A percentile compares a stretch with the other conserved stretches of the same genome.
Evolutionary conservation across 345 rosid species (phyloP).

Genomic region (Lepidium didymum): DNA sequence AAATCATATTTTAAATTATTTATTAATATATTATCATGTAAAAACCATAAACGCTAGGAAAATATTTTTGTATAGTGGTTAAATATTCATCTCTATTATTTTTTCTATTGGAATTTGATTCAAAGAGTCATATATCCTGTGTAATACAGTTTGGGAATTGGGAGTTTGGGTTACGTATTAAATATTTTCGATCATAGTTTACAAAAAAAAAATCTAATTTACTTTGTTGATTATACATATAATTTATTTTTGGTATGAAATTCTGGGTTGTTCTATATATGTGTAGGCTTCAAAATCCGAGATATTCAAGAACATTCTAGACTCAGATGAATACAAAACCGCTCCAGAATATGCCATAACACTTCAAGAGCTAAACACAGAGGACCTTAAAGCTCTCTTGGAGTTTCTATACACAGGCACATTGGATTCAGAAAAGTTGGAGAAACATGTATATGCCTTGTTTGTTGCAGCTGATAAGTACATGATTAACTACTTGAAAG

Average conservation of each 20-base stretch:
- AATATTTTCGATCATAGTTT: too few species aligned
- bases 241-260: neutral
- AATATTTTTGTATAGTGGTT: too few species aligned
- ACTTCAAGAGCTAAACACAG: conserved; percentile 48
- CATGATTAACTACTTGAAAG: conserved; percentile 54
- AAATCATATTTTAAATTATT: too few species aligned
- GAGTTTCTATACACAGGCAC: conserved; percentile 76
- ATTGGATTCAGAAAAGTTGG: conserved; percentile 40
- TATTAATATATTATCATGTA: neutral
- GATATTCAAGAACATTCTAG: conserved; percentile 66
- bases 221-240: too few species aligned
- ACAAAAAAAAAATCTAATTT: too few species aligned
- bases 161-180: too few species aligned
- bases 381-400: conserved; percentile 64
- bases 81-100: too few species aligned
- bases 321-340: conserved; percentile 60
- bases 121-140: too few species aligned
- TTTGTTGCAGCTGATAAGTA: conserved; percentile 72
- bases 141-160: too few species aligned
- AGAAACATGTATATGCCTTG: conserved; percentile 47
- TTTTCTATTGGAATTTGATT: too few species aligned
- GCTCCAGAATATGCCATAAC: conserved; percentile 44
- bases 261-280: neutral
- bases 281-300: conserved; percentile 74
- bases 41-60: neutral